Base-by-base conservation (phyloP, 1,139 yeast species). In the Yamadazyma pseudoaaseri region DNA sequence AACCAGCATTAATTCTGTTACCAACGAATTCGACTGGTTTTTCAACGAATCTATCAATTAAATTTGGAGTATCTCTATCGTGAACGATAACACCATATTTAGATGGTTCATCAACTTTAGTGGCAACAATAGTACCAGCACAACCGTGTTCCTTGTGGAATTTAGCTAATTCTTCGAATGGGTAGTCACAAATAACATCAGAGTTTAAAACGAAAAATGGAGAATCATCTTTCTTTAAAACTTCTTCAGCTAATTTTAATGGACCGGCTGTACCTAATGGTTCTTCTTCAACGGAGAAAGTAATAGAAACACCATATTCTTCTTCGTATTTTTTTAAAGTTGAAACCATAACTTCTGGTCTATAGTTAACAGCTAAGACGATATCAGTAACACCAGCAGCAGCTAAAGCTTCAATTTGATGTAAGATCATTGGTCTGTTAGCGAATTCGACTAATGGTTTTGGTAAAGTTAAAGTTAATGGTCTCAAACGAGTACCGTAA, bases 241-340 rank as follows among this genome's bases (percentile, higher is more conserved):
- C 83, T 49, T 85, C 77, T 72, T 90, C 97, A 49, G 99, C 98
- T 58, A 92, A 84, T 71, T 90, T 92, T 62, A 92, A 78, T 45
- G 99, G 99, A 63, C 99, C 99, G 48, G 98, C 98, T 49, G 99
- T 92, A 48, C 97, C 99, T 62, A 94, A 79, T 43, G 98, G 98
- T 73, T 94, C 99, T 62, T 92, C 95, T 74, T 94, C 99, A 50
- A 94, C 97, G 35, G 97, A 87, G 73, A 94, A 94, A 40, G 97
- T 89, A 67, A 94, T 94, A 54, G 75, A 73, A 49, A 94, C 96
- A 62, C 97, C 97, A 66, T 86, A 92, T 65, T 83, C 89, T 60
- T 83, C 74, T 71, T 92, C 98, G 78, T 90, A 94, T 70, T 90
- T 79, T 69, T 90, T 77, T 60, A 94, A 79, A 44, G 97, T 84